Base-by-base conservation (phyloP, 1,284 basidiomycete genomes). In the Cutaneotrichosporon sp. region DNA sequence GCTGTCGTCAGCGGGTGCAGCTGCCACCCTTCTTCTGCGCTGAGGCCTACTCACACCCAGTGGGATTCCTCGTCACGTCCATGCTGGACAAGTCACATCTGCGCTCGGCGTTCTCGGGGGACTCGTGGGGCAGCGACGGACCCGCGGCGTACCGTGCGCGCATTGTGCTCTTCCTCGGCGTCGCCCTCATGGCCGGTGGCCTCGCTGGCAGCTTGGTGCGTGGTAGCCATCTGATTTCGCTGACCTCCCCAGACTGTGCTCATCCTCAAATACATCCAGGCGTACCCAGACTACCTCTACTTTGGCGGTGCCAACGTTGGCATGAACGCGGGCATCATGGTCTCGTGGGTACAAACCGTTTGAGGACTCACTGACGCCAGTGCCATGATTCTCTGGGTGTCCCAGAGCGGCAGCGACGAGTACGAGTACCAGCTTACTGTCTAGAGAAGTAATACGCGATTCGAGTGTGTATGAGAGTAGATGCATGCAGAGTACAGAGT, bases 161-260 rank as follows among this genome's bases (percentile, higher is more conserved):
- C 34, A 76, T 94, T 57, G 84, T 94, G 63, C 76, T 97, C 62
- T 98, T 98, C 76, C 82, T 97, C 58, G 94, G 94, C 0, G 97
- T 98, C 68, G 92, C 94, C 0, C 76, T 97, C 48, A 90, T 97
- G 89, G 93, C 93, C 0, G 93, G 93, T 22, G 94, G 93, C 1
- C 75, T 97, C 48, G 93, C 93, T 12, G 93, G 93, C 42, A 92
- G 89, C 68, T 82, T 94, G 66, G 90, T 92, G 67, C 67, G 88
- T 83, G n/a, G n/a, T n/a, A n/a, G n/a, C n/a, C n/a, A n/a, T 21
- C 7, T 23, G 9, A n/a, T 14, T 2, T 40, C 8, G 35, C 51
- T 47, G 35, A 46, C 38, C 26, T 7, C 26, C 5, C 4, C 67
- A 96, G 91, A 88, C 88, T 8, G 81, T 97, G 12, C 78, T 97